Evolutionary conservation across 257 asterid genomes (phyloP).

Genomic region (Solanum pimpinellifolium): DNA sequence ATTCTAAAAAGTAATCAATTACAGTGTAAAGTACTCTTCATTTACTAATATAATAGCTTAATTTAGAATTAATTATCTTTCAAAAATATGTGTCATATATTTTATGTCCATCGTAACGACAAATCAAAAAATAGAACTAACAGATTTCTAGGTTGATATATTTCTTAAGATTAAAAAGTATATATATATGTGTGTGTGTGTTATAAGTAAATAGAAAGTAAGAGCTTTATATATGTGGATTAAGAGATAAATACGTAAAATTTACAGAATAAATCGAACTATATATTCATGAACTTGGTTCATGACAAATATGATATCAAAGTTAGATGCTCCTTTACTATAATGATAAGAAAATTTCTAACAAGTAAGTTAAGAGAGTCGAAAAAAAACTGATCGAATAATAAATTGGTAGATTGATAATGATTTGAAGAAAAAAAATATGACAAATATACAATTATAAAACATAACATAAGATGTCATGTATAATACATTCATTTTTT

Average conservation of each 20-base stretch:
- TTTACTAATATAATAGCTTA: neutral
- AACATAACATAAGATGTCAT: neutral
- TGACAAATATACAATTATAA: neutral
- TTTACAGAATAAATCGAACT: fast-evolving
- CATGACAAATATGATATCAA: neutral
- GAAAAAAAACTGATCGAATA: fast-evolving
- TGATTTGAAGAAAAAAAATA: neutral
- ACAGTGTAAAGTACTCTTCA: neutral
- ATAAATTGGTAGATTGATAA: fast-evolving
- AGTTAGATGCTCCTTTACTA: neutral
- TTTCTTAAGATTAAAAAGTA: neutral
- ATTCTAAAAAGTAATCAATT: neutral
- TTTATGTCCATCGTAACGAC: neutral
- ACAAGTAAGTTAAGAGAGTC: fast-evolving
- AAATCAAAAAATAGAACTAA: no score
- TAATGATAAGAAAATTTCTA: neutral
- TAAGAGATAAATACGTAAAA: neutral
- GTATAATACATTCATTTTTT: neutral
- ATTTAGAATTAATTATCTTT: neutral
- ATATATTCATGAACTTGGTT: neutral
- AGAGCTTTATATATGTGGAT: neutral
- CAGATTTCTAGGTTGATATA: neutral
- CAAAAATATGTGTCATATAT: neutral
- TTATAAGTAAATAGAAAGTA: neutral
- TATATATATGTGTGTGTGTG: neutral